A percentile compares a stretch with the other conserved stretches of the same genome.
phyloP scores from a whole-genome alignment of 306 rosid species.

The Citrullus mucosospermus region DNA sequence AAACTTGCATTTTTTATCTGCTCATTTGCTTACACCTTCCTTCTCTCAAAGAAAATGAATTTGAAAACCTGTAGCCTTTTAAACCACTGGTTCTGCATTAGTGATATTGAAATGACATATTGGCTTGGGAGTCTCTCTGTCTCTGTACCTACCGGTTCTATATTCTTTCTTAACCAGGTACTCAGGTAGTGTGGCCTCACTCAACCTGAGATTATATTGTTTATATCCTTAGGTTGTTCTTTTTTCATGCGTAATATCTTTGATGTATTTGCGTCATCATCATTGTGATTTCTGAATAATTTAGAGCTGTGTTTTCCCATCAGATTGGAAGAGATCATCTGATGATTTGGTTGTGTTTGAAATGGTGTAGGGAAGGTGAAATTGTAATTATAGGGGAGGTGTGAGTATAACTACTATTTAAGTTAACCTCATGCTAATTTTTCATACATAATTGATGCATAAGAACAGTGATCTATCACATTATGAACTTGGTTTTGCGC shows the following conservation, averaged over 20 bases:
- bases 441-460: neutral
- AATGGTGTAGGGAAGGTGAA: neutral
- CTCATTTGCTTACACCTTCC: neutral
- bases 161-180: neutral
- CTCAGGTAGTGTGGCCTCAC: neutral
- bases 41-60: neutral
- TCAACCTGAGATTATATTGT: neutral
- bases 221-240: neutral
- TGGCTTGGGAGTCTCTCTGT: neutral
- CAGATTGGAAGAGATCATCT: neutral
- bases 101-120: neutral
- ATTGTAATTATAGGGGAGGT: neutral
- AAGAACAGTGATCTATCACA: neutral
- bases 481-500: neutral
- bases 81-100: neutral
- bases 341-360: neutral
- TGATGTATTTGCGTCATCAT: neutral
- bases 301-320: neutral
- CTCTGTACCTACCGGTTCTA: neutral
- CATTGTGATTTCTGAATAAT: neutral
- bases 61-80: neutral
- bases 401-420: neutral
- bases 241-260: neutral
- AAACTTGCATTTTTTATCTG: neutral
- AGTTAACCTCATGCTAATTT: neutral